Evolutionary conservation across 2,329 filamentous ascomycete genomes (phyloP).

Genomic region (Claviceps pazoutovae): DNA sequence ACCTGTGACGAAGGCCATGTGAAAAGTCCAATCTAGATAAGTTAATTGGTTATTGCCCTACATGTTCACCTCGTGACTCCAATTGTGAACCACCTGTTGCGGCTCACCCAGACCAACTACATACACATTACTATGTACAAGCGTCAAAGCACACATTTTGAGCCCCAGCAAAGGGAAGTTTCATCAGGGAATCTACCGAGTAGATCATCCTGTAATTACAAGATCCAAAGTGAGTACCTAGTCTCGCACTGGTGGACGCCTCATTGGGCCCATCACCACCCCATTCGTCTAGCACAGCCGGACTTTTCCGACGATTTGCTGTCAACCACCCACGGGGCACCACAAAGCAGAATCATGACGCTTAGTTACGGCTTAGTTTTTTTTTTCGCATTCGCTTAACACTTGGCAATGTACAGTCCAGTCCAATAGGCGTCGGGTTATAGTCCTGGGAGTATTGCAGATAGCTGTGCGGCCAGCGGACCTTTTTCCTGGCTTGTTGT

Average conservation of each 20-base stretch:
- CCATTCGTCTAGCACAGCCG: neutral
- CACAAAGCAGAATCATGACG: neutral
- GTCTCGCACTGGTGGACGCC: neutral
- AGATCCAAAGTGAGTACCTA: neutral
- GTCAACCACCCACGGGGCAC: neutral
- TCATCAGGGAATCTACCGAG: too few relatives aligned
- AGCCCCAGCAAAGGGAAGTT: too few relatives aligned
- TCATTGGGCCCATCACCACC: neutral
- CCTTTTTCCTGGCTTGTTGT: slow-evolving; percentile 32
- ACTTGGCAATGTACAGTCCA: slow-evolving; percentile 25
- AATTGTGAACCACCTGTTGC: too few relatives aligned
- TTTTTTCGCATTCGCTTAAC: slow-evolving; percentile 6
- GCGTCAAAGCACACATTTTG: neutral
- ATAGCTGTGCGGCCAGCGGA: slow-evolving; percentile 27
- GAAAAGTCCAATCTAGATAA: neutral
- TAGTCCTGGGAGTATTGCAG: slow-evolving; percentile 52
- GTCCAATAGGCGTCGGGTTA: slow-evolving; percentile 32
- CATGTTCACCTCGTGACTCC: too few relatives aligned
- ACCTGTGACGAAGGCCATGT: too few relatives aligned
- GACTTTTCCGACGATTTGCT: neutral
- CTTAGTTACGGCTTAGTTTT: neutral
- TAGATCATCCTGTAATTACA: neutral
- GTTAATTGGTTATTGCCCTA: too few relatives aligned
- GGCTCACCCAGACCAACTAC: too few relatives aligned
- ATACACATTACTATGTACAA: too few relatives aligned